Percentiles rank a stretch among this genome's conserved stretches.
These are phyloP conservation scores for Diaporthe longicolla DNA, from an alignment of 2,329 filamentous ascomycete species.

Conservation along the genomic window DNA sequence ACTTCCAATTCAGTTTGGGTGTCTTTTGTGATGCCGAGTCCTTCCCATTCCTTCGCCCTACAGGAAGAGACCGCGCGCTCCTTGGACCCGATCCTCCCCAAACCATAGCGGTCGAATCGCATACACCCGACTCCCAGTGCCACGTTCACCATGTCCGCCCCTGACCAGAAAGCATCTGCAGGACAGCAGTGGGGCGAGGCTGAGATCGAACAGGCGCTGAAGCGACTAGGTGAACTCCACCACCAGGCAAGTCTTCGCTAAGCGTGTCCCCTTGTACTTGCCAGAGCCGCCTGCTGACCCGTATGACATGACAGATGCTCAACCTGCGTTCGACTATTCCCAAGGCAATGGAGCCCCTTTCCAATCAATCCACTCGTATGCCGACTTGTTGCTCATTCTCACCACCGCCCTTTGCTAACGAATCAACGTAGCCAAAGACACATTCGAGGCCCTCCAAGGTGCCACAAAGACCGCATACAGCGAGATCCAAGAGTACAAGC, in stretches of 20 bases:
- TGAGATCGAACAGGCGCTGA: conserved; percentile 63
- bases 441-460: conserved; percentile 63
- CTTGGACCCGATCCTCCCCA: not conserved
- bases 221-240: conserved; percentile 68
- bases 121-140: too few relatives aligned
- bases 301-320: conserved; percentile 46
- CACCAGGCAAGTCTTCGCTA: conserved; percentile 59
- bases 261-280: not conserved
- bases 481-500: conserved; percentile 67
- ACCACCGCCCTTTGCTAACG: conserved; percentile 43
- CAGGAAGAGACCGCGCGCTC: not conserved
- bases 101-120: not conserved
- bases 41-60: not conserved
- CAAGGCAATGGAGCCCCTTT: conserved; percentile 65
- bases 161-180: conserved; percentile 34
- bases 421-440: conserved; percentile 60
- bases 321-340: conserved; percentile 64
- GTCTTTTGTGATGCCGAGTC: not conserved
- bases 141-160: conserved; percentile 17
- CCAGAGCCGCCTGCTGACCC: conserved; percentile 11
- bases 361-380: conserved; percentile 65
- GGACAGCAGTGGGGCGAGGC: conserved; percentile 62
- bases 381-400: conserved; percentile 21
- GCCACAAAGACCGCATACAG: conserved; percentile 62
- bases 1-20: not conserved